Percentiles rank a stretch among this genome's conserved stretches.
Conservation (phyloP, 2,329 filamentous ascomycete species). For the Annulohypoxylon truncatum region DNA sequence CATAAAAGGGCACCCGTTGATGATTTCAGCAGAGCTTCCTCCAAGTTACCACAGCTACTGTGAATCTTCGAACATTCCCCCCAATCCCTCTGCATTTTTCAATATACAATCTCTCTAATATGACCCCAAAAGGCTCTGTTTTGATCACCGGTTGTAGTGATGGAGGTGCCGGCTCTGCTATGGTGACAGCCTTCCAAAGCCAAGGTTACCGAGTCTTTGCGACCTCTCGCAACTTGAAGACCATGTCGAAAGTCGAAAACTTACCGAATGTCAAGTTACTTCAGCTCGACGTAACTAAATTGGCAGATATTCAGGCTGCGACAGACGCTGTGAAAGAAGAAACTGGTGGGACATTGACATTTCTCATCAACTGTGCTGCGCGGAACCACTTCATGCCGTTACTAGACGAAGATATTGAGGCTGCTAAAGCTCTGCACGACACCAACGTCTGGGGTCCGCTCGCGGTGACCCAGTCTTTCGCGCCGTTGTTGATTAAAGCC, state of each 20-base stretch:
- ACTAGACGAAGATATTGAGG: not conserved
- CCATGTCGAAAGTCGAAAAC: not conserved
- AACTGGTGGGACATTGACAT: not conserved
- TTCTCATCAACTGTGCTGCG: not conserved
- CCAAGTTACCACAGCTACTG: no score
- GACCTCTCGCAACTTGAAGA: not conserved
- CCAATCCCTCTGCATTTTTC: no score
- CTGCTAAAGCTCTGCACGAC: not conserved
- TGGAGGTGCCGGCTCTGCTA: not conserved
- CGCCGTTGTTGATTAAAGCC: not conserved
- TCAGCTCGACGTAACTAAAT: no score
- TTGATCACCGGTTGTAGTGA: not conserved
- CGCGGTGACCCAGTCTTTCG: not conserved
- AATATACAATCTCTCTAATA: no score
- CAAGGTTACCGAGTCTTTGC: not conserved
- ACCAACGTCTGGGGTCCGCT: not conserved
- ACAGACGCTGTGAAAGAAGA: not conserved
- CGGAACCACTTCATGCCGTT: not conserved
- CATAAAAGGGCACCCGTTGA: no score
- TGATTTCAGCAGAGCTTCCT: no score
- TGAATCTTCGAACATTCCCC: no score
- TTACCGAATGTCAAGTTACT: not conserved
- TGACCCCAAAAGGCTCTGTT: not conserved
- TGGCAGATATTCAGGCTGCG: not conserved
- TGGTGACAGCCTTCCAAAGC: not conserved